Base-by-base conservation (phyloP, 805 yeast genomes). In the Ogataea nakhonphanomensis region DNA sequence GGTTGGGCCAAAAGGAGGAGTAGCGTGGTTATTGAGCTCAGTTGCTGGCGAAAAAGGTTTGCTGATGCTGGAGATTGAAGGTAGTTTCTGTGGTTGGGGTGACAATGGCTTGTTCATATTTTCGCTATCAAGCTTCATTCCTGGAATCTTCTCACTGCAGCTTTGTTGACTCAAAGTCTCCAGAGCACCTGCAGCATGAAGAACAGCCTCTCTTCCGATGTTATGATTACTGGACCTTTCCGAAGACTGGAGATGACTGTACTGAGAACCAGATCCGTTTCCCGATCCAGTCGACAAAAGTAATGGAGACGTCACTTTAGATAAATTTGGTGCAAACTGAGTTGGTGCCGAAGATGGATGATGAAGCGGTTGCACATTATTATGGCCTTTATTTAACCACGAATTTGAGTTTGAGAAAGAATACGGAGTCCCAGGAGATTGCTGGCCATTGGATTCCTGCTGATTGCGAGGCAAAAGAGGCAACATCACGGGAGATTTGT, bases 321-420 rank as follows among this genome's bases (percentile, higher is more conserved):
- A 74, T 37, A 81, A 59, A 30, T 80, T 80, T 0, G 83, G 78
- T 23, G 83, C 84, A 67, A 78, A 81, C 52, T 79, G 84, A 2
- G 84, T 74, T 11, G 87, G 87, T 2, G 84, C 79, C 0, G 84
- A 78, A 4, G 78, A 67, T 6, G 87, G 87, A 54, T 79, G 79
- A 58, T 79, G 81, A 30, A 77, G 59, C 14, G 81, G 79, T 55
- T 76, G 81, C 13, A 73, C 76, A 24, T 47, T 43, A 30, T 43
- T 44, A 40, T 57, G 62, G 10, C 48, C 44, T 39, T 58, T 59
- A 30, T 49, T 55, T 24, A 54, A 36, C 61, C 61, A 54, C 11
- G 56, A 52, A 36, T 51, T 47, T 13, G 59, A 54, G 6, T 58
- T 43, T 8, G 60, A 59, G 43, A 47, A 58, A 0, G 59, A 44